phyloP scores from a whole-genome alignment of 208 protist species.

The Angomonas deanei region DNA sequence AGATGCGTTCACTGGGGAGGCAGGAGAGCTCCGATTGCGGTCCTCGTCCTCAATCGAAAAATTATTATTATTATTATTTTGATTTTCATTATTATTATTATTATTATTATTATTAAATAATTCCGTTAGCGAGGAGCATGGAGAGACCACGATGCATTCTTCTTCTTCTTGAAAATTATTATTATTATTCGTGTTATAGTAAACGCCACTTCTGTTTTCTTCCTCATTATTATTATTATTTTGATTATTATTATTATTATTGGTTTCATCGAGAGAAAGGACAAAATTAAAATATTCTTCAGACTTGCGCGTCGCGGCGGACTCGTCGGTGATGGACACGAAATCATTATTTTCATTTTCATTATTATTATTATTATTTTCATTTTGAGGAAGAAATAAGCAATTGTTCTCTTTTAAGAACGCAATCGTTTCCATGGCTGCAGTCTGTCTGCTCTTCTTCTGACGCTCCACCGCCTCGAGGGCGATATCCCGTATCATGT shows the following conservation, averaged over 20 bases:
- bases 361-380: constrained; percentile 3
- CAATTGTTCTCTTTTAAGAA: neutral
- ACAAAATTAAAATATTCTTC: neutral
- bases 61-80: constrained; percentile 9
- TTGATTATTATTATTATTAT: too few relatives aligned
- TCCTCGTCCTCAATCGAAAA: constrained; percentile 2
- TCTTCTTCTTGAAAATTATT: too few relatives aligned
- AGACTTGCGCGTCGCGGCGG: too few relatives aligned
- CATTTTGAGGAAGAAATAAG: neutral
- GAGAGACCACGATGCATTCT: too few relatives aligned
- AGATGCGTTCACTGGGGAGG: too few relatives aligned
- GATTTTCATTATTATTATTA: neutral
- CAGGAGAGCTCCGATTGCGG: too few relatives aligned
- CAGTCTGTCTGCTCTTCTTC: neutral
- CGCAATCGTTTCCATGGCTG: neutral
- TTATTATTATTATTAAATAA: neutral
- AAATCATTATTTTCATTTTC: neutral
- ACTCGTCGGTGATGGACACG: too few relatives aligned
- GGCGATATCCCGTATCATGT: neutral
- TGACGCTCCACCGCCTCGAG: neutral
- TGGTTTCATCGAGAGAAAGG: too few relatives aligned
- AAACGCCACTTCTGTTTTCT: too few relatives aligned
- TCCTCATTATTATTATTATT: too few relatives aligned
- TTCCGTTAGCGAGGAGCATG: neutral
- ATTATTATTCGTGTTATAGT: too few relatives aligned